These are phyloP conservation scores for Oryza coarctata DNA, from an alignment of 176 grass and related monocot species.

Conservation along the genomic window DNA sequence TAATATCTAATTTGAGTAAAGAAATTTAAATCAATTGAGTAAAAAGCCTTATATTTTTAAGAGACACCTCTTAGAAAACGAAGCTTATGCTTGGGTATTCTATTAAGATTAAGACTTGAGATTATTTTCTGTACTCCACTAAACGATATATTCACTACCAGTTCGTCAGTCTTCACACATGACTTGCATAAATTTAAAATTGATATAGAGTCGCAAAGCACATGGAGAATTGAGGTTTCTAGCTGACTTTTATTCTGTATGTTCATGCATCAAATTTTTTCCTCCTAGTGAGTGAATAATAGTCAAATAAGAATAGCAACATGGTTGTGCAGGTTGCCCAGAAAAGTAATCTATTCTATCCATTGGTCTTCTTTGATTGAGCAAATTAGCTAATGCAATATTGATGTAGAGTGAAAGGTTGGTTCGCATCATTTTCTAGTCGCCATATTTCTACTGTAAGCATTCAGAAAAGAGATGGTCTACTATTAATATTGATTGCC, in stretches of 20 bases:
- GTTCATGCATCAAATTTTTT: conserved; percentile 10
- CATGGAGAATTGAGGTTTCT: neutral
- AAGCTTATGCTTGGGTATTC: neutral
- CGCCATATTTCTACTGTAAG: conserved; percentile 16
- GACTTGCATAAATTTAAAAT: neutral
- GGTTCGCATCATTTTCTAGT: conserved; percentile 14
- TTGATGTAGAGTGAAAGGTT: conserved; percentile 21
- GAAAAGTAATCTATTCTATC: conserved; percentile 14
- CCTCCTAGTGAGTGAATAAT: conserved; percentile 26
- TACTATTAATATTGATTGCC: neutral
- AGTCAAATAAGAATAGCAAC: conserved; percentile 30
- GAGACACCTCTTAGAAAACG: neutral
- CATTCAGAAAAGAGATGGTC: neutral
- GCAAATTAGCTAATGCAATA: conserved; percentile 16
- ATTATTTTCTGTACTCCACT: neutral
- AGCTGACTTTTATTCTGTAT: conserved; percentile 23
- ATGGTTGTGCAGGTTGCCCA: neutral
- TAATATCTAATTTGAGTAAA: neutral
- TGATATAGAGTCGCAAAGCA: neutral
- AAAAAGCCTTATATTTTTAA: neutral
- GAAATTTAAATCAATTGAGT: neutral
- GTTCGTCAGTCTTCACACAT: neutral
- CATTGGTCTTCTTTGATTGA: conserved; percentile 19
- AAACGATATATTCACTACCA: neutral
- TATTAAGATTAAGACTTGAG: neutral